phyloP scores from a whole-genome alignment of 2,329 filamentous ascomycete species.

The Sclerotinia minor region DNA sequence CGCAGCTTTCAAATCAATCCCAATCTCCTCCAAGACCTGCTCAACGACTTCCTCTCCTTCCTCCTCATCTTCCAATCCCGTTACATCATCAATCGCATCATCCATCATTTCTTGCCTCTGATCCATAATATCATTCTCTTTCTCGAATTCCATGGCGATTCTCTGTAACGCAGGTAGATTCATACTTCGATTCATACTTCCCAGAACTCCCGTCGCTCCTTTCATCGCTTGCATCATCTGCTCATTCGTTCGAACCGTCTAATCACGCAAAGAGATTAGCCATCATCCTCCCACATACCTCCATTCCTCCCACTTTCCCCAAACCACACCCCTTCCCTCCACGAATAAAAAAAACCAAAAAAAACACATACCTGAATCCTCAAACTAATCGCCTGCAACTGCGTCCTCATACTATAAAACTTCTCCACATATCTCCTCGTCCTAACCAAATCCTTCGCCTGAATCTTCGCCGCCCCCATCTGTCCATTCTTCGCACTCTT shows the following conservation, averaged over 20 bases:
- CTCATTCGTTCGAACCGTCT: conserved; percentile 97
- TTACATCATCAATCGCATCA: conserved; percentile 95
- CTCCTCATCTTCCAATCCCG: conserved; percentile 85
- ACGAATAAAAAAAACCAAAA: too few relatives aligned
- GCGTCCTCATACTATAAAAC: conserved; percentile 97
- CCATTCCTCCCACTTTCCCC: background rate
- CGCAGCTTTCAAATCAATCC: conserved; percentile 84
- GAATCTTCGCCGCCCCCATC: conserved; percentile 97
- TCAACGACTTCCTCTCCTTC: conserved; percentile 97
- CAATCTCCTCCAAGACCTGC: conserved; percentile 94
- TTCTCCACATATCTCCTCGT: conserved; percentile 96
- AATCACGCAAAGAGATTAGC: conserved; percentile 14
- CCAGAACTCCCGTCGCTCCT: conserved; percentile 86
- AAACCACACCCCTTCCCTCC: background rate
- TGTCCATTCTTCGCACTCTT: conserved; percentile 97
- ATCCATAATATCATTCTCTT: conserved; percentile 99
- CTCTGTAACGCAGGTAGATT: conserved; percentile 92
- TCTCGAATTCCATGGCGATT: conserved; percentile 98
- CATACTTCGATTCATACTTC: conserved; percentile 98
- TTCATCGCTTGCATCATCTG: conserved; percentile 99
- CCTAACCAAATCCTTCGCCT: conserved; percentile 93
- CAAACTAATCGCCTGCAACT: conserved; percentile 92
- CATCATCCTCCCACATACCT: background rate
- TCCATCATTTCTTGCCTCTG: conserved; percentile 99
- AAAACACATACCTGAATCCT: conserved; percentile 87